These are phyloP conservation scores for Microsporum ferrugineum DNA, from an alignment of 2,329 filamentous ascomycete genomes.

Conservation along the genomic window DNA sequence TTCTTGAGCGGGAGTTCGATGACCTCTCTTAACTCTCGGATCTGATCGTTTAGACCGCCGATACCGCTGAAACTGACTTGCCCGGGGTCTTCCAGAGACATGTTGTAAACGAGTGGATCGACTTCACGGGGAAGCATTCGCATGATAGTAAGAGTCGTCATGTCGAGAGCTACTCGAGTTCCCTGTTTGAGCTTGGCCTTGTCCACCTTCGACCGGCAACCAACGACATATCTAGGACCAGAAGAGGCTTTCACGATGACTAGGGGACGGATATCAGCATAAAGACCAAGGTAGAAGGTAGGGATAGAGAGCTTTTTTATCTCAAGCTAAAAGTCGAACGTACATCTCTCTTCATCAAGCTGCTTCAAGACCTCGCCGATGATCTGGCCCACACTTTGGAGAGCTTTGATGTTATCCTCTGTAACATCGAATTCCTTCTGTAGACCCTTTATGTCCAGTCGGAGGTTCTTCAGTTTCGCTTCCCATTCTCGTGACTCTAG, in stretches of 20 bases:
- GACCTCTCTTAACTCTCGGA: slow-evolving; percentile 90
- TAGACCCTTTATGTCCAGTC: slow-evolving; percentile 88
- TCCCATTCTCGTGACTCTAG: slow-evolving; percentile 98
- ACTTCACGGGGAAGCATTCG: slow-evolving; percentile 98
- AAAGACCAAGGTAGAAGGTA: too few relatives aligned
- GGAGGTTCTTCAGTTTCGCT: slow-evolving; percentile 86
- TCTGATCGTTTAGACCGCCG: slow-evolving; percentile 95
- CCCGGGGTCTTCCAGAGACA: slow-evolving; percentile 95
- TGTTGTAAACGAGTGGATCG: slow-evolving; percentile 97
- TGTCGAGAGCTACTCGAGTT: slow-evolving; percentile 91
- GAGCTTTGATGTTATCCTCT: slow-evolving; percentile 97
- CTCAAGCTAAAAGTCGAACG: slow-evolving; percentile 27
- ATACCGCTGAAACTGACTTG: slow-evolving; percentile 97
- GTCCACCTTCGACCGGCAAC: slow-evolving; percentile 96
- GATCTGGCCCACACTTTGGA: slow-evolving; percentile 98
- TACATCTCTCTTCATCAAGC: slow-evolving; percentile 96
- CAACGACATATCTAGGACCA: slow-evolving; percentile 93
- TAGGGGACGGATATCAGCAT: slow-evolving; percentile 28
- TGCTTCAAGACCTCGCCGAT: slow-evolving; percentile 99
- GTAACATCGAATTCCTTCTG: slow-evolving; percentile 94
- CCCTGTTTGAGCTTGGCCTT: slow-evolving; percentile 96
- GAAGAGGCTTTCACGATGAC: slow-evolving; percentile 98
- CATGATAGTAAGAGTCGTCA: slow-evolving; percentile 99
- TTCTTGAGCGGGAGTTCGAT: slow-evolving; percentile 98
- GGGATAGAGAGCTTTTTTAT: background rate